phyloP scores from a whole-genome alignment of 495 filamentous ascomycete genomes.

The Podospora appendiculata region DNA sequence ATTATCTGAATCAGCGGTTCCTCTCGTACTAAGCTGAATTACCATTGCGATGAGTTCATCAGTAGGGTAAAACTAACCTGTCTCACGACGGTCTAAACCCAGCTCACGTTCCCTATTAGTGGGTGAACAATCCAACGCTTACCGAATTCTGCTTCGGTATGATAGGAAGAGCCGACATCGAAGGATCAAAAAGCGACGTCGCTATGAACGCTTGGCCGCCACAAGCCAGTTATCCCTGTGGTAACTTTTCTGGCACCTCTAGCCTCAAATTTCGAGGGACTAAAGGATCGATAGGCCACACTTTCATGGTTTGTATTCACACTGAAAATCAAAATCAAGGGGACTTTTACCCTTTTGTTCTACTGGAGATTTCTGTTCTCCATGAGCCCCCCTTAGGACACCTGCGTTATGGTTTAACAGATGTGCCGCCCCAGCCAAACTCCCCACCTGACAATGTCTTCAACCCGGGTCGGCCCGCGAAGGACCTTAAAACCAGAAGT shows the following conservation, averaged over 20 bases:
- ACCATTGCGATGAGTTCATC: conserved; percentile 52
- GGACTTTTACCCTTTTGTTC: conserved; percentile 74
- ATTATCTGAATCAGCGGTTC: conserved; percentile 65
- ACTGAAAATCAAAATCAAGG: conserved; percentile 75
- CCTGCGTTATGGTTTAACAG: conserved; percentile 63
- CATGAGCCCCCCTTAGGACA: conserved; percentile 63
- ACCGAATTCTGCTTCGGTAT: conserved; percentile 48
- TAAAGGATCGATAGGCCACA: conserved; percentile 72
- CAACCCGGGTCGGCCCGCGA: conserved; percentile 58
- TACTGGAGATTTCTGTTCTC: conserved; percentile 72
- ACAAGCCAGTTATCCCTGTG: conserved; percentile 45
- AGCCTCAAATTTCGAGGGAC: conserved; percentile 53
- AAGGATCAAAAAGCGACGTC: conserved; percentile 30
- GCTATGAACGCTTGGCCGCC: conserved; percentile 36
- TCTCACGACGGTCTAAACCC: conserved; percentile 50
- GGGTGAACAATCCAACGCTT: conserved; percentile 52
- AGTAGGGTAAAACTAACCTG: conserved; percentile 44
- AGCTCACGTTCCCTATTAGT: conserved; percentile 48
- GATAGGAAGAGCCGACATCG: conserved; percentile 2
- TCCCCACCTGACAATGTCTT: conserved; percentile 68
- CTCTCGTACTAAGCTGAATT: conserved; percentile 67
- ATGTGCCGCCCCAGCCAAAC: conserved; percentile 64
- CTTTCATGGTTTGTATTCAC: conserved; percentile 72
- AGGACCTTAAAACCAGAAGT: conserved; percentile 63
- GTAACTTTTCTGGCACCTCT: conserved; percentile 1